Evolutionary conservation across 768 basidiomycete genomes (phyloP).

Genomic region (Daedalea quercina): DNA sequence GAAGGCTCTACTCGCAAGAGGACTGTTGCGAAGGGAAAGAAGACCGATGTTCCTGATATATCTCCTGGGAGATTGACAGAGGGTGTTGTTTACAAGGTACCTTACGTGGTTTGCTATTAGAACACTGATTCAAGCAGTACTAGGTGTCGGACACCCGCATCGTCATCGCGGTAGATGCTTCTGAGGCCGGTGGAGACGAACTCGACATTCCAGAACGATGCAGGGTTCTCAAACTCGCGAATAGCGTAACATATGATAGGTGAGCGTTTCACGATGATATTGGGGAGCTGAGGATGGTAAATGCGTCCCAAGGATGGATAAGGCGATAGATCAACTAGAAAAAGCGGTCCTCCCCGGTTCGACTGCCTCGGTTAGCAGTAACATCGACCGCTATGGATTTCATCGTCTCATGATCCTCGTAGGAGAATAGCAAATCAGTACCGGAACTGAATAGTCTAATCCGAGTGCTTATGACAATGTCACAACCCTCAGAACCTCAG

Average conservation of each 20-base stretch:
- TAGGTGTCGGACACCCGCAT: slow-evolving; percentile 80
- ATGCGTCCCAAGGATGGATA: slow-evolving; percentile 64
- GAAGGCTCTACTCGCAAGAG: slow-evolving; percentile 31
- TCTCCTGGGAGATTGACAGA: slow-evolving; percentile 42
- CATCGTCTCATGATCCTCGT: slow-evolving; percentile 1
- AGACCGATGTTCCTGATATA: slow-evolving; percentile 27
- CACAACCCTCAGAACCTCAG: slow-evolving; percentile 34
- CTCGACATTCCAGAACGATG: slow-evolving; percentile 82
- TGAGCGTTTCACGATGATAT: slow-evolving; percentile 22
- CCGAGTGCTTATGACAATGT: slow-evolving; percentile 67
- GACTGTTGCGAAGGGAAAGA: slow-evolving; percentile 36
- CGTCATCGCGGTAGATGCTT: slow-evolving; percentile 68
- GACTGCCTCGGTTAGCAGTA: slow-evolving; percentile 4
- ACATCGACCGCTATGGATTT: not conserved
- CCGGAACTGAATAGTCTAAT: slow-evolving; percentile 46
- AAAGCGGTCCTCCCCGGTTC: slow-evolving; percentile 26
- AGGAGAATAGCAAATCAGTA: slow-evolving; percentile 35
- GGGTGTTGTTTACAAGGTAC: slow-evolving; percentile 84
- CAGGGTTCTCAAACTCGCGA: slow-evolving; percentile 82
- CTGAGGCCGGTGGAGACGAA: slow-evolving; percentile 53
- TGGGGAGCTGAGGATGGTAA: not conserved
- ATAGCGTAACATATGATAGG: slow-evolving; percentile 90
- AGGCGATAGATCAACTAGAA: slow-evolving; percentile 65
- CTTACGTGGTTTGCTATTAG: not conserved
- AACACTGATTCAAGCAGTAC: not conserved